A percentile compares a stretch with the other conserved stretches of the same genome.
Conservation (phyloP, 2,329 filamentous ascomycete genomes). For the Botrytis paeoniae region DNA sequence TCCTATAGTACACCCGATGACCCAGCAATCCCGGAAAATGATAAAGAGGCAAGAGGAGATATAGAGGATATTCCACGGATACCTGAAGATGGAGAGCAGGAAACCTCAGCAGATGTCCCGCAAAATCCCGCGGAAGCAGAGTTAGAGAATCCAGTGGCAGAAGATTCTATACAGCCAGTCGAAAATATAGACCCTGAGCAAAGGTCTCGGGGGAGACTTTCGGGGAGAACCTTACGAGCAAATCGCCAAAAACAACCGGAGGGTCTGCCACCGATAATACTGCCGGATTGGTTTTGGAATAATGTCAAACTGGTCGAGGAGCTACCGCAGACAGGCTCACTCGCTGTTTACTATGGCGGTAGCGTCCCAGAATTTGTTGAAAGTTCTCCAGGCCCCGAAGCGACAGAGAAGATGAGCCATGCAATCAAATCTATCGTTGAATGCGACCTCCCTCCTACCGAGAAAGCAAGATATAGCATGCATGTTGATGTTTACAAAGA, state of each 20-base stretch:
- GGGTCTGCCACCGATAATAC: constrained; percentile 48
- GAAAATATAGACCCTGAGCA: constrained; percentile 16
- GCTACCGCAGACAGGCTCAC: constrained; percentile 22
- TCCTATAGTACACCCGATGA: constrained; percentile 32
- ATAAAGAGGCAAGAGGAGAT: constrained; percentile 22
- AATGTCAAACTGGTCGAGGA: constrained; percentile 43
- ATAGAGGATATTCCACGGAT: background rate
- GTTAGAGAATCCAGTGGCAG: constrained; percentile 1
- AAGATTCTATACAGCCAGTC: constrained; percentile 13
- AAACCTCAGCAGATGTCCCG: background rate
- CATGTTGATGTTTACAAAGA: constrained; percentile 36
- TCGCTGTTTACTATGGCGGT: constrained; percentile 25
- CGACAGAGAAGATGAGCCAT: constrained; percentile 12
- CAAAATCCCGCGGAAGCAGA: constrained; percentile 1
- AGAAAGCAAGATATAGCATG: constrained; percentile 33
- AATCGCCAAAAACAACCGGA: constrained; percentile 30
- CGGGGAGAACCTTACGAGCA: constrained; percentile 24
- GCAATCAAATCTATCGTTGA: constrained; percentile 19
- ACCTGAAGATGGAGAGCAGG: constrained; percentile 1
- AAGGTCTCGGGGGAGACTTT: constrained; percentile 25
- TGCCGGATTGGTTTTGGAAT: constrained; percentile 57
- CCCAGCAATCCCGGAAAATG: constrained; percentile 16
- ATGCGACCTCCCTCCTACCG: constrained; percentile 23
- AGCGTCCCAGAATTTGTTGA: constrained; percentile 5
- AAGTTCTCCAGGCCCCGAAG: background rate